Evolutionary conservation across 768 basidiomycete genomes (phyloP).

Genomic region (Termitomyces sp.): DNA sequence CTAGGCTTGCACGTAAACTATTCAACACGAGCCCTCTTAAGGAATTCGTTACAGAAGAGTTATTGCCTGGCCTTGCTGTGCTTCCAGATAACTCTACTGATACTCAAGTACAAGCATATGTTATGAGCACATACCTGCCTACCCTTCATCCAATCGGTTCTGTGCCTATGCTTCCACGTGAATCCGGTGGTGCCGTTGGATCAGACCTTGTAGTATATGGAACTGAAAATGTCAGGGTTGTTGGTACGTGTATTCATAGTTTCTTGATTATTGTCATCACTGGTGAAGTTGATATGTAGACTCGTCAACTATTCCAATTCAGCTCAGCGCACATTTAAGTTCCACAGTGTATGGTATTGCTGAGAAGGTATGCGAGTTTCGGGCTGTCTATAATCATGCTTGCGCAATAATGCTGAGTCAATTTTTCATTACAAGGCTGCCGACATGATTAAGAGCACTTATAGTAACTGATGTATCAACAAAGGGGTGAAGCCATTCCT

Average conservation of each 20-base stretch:
- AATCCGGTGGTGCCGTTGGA: constrained; percentile 10
- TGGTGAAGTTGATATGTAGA: background rate
- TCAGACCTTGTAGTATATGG: constrained; percentile 12
- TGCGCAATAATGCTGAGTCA: background rate
- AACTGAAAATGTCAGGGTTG: constrained; percentile 10
- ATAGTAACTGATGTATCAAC: background rate
- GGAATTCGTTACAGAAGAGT: background rate
- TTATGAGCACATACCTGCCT: background rate
- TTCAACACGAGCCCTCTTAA: constrained; percentile 7
- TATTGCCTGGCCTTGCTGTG: background rate
- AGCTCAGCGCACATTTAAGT: constrained; percentile 10
- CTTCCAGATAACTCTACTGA: constrained; percentile 7
- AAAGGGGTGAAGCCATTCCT: no score
- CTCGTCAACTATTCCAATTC: constrained; percentile 11
- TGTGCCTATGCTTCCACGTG: constrained; percentile 11
- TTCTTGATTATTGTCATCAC: background rate
- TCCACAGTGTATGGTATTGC: constrained; percentile 11
- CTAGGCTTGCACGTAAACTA: constrained; percentile 1
- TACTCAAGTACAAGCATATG: constrained; percentile 3
- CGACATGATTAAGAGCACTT: constrained; percentile 7
- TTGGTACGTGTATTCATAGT: constrained; percentile 2
- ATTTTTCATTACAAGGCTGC: constrained; percentile 1
- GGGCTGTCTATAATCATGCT: background rate
- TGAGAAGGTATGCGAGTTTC: constrained; percentile 7
- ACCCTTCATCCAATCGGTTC: constrained; percentile 9